A percentile compares a stretch with the other conserved stretches of the same genome.
These are phyloP conservation scores for Beta corolliflora DNA, from an alignment of 179 eudicot genomes.

Conservation along the genomic window DNA sequence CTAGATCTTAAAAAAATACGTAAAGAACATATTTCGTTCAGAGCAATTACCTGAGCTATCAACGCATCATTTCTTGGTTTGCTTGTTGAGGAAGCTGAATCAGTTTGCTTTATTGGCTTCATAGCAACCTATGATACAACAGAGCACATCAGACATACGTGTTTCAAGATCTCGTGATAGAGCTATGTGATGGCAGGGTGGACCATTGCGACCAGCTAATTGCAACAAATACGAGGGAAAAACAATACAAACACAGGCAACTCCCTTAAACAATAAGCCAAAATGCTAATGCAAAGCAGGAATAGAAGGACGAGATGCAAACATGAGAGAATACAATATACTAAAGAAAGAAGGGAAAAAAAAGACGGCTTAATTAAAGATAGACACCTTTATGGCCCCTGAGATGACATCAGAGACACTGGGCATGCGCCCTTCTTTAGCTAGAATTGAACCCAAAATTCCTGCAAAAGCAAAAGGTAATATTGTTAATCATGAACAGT, in stretches of 20 bases:
- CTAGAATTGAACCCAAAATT: conserved; percentile 71
- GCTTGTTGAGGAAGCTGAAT: conserved; percentile 47
- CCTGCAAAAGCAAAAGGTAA: conserved; percentile 42
- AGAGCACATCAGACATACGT: not conserved
- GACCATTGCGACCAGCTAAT: not conserved
- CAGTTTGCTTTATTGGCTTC: conserved; percentile 54
- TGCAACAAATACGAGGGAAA: not conserved
- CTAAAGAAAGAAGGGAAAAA: not conserved
- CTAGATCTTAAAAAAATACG: not conserved
- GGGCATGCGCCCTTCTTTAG: conserved; percentile 74
- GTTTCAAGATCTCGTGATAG: not conserved
- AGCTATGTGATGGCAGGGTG: not conserved
- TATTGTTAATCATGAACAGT: not conserved
- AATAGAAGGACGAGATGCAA: not conserved
- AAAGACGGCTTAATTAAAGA: not conserved
- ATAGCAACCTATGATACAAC: conserved; percentile 49
- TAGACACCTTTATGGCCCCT: conserved; percentile 74
- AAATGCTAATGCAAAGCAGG: too few species aligned
- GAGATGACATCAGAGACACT: conserved; percentile 67
- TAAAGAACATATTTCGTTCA: not conserved
- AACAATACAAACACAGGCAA: not conserved
- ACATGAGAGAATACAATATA: not conserved
- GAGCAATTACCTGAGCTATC: conserved; percentile 65
- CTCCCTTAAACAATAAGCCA: too few species aligned
- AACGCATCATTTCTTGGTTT: conserved; percentile 75